Conservation (phyloP, 352 stramenopile genomes). For the Thalassiosira pacifica region DNA sequence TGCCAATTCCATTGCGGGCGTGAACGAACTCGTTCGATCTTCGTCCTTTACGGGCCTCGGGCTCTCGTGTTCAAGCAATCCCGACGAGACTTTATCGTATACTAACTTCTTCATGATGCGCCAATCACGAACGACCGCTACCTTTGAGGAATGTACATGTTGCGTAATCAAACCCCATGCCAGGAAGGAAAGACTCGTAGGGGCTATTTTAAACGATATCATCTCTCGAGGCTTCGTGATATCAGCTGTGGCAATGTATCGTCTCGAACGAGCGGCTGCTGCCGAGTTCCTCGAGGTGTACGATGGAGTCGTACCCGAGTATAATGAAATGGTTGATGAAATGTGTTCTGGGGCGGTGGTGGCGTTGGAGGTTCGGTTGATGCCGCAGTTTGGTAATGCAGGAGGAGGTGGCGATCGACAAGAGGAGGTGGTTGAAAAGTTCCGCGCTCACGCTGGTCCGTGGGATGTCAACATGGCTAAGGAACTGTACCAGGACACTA, state of each 20-base stretch:
- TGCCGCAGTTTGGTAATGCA: conserved; percentile 7
- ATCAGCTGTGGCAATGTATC: conserved; percentile 91
- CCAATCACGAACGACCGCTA: conserved; percentile 36
- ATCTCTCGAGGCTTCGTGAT: conserved; percentile 87
- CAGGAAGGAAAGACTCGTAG: conserved; percentile 89
- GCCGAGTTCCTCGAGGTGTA: conserved; percentile 93
- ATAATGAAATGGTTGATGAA: conserved; percentile 91
- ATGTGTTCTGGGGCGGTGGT: conserved; percentile 91
- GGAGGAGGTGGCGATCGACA: conserved; percentile 6
- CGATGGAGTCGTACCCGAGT: conserved; percentile 91
- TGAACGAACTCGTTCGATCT: conserved; percentile 72
- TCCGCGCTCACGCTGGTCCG: conserved; percentile 51
- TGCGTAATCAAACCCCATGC: conserved; percentile 93
- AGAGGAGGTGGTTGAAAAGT: conserved; percentile 37
- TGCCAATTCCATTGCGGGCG: conserved; percentile 86
- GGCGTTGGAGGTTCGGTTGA: conserved; percentile 89
- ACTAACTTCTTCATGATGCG: conserved; percentile 47
- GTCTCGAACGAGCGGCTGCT: conserved; percentile 89
- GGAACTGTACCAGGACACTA: conserved; percentile 90
- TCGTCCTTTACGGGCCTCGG: conserved; percentile 40
- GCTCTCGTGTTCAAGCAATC: conserved; percentile 31
- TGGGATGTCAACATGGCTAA: conserved; percentile 86
- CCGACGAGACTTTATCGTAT: conserved; percentile 36
- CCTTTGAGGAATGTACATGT: conserved; percentile 89
- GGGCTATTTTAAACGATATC: conserved; percentile 90